phyloP scores from a whole-genome alignment of 768 basidiomycete species.

The Paxillus ammoniavirescens region DNA sequence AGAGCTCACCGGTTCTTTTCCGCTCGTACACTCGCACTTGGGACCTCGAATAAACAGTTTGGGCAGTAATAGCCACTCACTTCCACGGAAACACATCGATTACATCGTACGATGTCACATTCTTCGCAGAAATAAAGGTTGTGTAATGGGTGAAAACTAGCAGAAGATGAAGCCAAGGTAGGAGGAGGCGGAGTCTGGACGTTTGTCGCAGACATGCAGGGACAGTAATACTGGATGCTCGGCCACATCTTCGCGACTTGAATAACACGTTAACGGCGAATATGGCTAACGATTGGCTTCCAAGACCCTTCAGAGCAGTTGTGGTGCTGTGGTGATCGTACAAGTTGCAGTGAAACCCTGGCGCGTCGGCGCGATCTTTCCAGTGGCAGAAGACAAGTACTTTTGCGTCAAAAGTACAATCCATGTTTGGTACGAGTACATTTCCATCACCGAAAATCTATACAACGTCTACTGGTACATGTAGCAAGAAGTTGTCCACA shows the following conservation, averaged over 20 bases:
- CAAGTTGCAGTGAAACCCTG: too few species aligned
- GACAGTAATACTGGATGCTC: conserved; percentile 64
- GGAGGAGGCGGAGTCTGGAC: conserved; percentile 62
- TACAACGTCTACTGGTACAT: not conserved
- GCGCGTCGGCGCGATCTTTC: too few species aligned
- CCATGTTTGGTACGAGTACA: too few species aligned
- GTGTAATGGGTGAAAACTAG: conserved; percentile 81
- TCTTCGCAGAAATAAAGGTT: conserved; percentile 97
- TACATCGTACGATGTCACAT: conserved; percentile 93
- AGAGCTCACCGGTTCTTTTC: conserved; percentile 86
- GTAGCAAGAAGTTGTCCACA: not conserved
- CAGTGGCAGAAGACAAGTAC: too few species aligned
- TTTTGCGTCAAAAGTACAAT: too few species aligned
- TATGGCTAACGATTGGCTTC: too few species aligned
- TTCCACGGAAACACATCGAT: conserved; percentile 89
- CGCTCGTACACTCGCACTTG: conserved; percentile 94
- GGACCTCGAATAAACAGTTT: conserved; percentile 97
- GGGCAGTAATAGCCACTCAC: conserved; percentile 98
- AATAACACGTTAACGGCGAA: not conserved
- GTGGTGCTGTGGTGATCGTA: too few species aligned
- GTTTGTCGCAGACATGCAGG: conserved; percentile 56
- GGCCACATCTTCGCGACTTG: conserved; percentile 37
- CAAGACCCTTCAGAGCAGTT: too few species aligned
- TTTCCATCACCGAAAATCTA: not conserved
- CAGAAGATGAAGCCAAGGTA: conserved; percentile 71